Evolutionary conservation across 163 green algal species (phyloP).

Genomic region (Picocystis sp.): DNA sequence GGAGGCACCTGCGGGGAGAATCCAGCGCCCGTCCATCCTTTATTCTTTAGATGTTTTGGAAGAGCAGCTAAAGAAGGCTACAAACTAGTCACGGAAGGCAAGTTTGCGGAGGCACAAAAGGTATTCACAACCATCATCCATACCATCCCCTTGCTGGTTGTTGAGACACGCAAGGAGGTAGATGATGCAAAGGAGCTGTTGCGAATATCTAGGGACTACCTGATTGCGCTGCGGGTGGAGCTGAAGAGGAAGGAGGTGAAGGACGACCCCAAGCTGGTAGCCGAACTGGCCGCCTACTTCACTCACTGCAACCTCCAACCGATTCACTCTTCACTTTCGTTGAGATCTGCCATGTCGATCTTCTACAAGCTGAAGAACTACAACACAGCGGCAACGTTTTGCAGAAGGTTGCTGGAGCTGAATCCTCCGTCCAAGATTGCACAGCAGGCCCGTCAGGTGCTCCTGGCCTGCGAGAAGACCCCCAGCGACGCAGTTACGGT

Average conservation of each 20-base stretch:
- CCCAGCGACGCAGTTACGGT: constrained; percentile 72
- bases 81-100: constrained; percentile 88
- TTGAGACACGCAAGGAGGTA: constrained; percentile 75
- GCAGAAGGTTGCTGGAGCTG: constrained; percentile 80
- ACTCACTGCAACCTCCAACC: constrained; percentile 86
- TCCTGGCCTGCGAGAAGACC: constrained; percentile 28
- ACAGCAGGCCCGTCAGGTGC: constrained; percentile 2
- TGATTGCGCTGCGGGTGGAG: constrained; percentile 70
- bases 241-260: constrained; percentile 69
- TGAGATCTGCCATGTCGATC: constrained; percentile 79
- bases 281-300: constrained; percentile 98
- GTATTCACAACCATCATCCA: constrained; percentile 69
- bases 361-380: constrained; percentile 96
- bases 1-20: constrained; percentile 34
- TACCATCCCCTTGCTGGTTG: constrained; percentile 71
- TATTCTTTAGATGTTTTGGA: constrained; percentile 59
- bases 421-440: constrained; percentile 59
- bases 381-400: constrained; percentile 74
- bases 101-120: constrained; percentile 86
- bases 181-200: constrained; percentile 95
- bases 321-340: constrained; percentile 68
- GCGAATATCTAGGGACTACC: constrained; percentile 78
- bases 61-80: constrained; percentile 65
- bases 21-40: constrained; percentile 45
- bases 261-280: constrained; percentile 34